These are phyloP conservation scores for Datura wrightii DNA, from an alignment of 257 asterid genomes.

Conservation along the genomic window DNA sequence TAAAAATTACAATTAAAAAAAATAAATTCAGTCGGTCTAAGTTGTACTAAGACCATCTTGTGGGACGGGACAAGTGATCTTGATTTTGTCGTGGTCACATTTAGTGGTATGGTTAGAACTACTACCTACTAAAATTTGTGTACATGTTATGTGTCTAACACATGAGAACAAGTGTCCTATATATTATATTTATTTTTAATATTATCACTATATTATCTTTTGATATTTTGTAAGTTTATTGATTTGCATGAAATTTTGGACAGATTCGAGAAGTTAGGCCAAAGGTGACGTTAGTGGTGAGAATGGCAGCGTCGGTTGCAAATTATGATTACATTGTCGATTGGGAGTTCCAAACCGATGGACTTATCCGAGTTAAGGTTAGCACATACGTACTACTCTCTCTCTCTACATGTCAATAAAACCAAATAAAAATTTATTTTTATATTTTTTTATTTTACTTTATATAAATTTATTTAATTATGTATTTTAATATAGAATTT, in stretches of 20 bases:
- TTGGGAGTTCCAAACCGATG: conserved; percentile 97
- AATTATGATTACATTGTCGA: conserved; percentile 93
- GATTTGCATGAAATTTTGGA: background rate
- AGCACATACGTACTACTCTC: background rate
- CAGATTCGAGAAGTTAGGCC: conserved; percentile 94
- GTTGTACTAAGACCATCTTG: too few relatives aligned
- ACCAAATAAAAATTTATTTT: too few relatives aligned
- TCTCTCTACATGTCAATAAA: too few relatives aligned
- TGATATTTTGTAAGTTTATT: background rate
- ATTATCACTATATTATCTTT: background rate
- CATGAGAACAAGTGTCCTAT: background rate
- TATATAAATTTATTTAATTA: too few relatives aligned
- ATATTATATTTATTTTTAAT: background rate
- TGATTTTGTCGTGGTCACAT: too few relatives aligned
- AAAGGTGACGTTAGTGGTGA: conserved; percentile 87
- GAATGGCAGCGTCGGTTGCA: conserved; percentile 97
- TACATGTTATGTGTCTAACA: background rate
- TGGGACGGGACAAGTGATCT: too few relatives aligned
- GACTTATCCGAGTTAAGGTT: conserved; percentile 81
- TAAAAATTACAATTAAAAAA: too few relatives aligned
- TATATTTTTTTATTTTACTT: too few relatives aligned
- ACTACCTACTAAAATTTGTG: background rate
- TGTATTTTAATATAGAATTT: too few relatives aligned
- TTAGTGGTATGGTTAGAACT: too few relatives aligned
- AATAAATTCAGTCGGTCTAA: too few relatives aligned